Evolutionary conservation across 192 early-diverging fungal genomes (phyloP), one percentile per base, ranked within the genome.

Genomic region (Spizellomyces punctatus): DNA sequence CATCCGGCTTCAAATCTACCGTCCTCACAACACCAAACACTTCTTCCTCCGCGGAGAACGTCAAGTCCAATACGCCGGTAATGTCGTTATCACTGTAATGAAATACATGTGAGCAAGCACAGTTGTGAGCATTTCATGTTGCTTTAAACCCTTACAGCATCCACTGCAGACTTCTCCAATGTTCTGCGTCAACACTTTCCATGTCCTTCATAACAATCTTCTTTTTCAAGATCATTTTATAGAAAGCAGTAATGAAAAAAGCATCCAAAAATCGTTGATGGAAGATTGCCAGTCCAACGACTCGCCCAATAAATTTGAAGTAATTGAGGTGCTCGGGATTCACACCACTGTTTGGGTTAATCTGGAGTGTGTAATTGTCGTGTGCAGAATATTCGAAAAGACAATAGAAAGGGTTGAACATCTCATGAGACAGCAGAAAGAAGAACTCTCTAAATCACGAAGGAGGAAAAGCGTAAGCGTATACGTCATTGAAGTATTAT

Each of bases 301-400:
- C 91, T 60, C 96, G 94, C 6, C 96, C 96, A 77, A 99, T 99
- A 72, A 99, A 99, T 79, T 91, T 92, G 83, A 97, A 99, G 84
- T 97, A 96, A 79, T 95, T 95, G 59, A 99, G 84, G 86, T 99
- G 96, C 72, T 99, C 95, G 43, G 96, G 94, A 76, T 99, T 96
- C 68, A 99, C 89, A 56, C 83, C 90, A 9, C 94, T 95, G 79
- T 97, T 89, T 36, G 95, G 94, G 82, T 95, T 99, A 79, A 99
- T 96, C 78, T 99, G 95, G 55, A 99, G 86, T 49, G 96, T 99
- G 82, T 99, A 99, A 74, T 93, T 95, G 82, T 97, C 95, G 83
- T 96, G 94, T 5, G 94, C 95, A 58, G 94, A 95, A 82, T 98
- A 99, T 80, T 99, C 95, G 69, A 99, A 99, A 67, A 99, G 84